Conservation (phyloP, 805 yeast species). For the Saturnispora dispora region DNA sequence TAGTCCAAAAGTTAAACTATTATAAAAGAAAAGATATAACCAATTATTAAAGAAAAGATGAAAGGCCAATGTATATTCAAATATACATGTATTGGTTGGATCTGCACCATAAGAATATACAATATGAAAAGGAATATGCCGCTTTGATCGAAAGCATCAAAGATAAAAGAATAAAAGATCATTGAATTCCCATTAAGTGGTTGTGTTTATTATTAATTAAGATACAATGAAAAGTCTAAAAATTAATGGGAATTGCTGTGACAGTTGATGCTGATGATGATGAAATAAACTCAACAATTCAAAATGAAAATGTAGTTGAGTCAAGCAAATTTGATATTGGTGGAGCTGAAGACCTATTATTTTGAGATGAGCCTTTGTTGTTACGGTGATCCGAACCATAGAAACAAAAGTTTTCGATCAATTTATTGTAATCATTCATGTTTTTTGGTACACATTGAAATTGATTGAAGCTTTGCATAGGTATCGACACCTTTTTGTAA, state of each 20-base stretch:
- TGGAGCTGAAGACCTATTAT: not conserved
- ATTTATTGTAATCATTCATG: constrained; percentile 15
- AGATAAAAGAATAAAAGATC: not conserved
- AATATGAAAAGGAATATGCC: not conserved
- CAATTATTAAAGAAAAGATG: not conserved
- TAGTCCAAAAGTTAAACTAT: no score
- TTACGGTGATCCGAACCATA: constrained; percentile 12
- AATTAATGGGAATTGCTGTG: not conserved
- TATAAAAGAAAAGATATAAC: not conserved
- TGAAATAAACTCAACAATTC: not conserved
- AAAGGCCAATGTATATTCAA: not conserved
- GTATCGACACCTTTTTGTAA: not conserved
- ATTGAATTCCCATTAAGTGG: not conserved
- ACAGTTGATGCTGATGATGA: not conserved
- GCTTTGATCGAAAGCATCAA: not conserved
- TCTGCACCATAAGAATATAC: not conserved
- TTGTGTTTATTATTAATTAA: not conserved
- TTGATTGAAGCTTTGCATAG: not conserved
- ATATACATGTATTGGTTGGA: not conserved
- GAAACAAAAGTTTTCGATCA: constrained; percentile 25
- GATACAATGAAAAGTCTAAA: not conserved
- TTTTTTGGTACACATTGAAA: constrained; percentile 1
- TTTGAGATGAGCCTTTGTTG: not conserved
- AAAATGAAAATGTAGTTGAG: not conserved
- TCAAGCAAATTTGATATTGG: not conserved